Percentiles rank a stretch among this genome's conserved stretches.
These are phyloP conservation scores for Baudoinia panamericana DNA, from an alignment of 495 filamentous ascomycete genomes.

Conservation along the genomic window DNA sequence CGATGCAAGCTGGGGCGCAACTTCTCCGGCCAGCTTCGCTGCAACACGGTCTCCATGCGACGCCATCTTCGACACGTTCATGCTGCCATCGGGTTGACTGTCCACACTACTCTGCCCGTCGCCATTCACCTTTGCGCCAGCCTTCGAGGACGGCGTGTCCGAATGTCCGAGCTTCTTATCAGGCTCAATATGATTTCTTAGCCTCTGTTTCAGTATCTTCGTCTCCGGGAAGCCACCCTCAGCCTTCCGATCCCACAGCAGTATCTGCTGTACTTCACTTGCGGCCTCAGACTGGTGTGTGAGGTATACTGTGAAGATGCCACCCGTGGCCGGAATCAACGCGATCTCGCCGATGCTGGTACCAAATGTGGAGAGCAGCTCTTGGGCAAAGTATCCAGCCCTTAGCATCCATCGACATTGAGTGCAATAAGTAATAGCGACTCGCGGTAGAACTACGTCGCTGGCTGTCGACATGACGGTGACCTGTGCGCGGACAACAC, in stretches of 20 bases:
- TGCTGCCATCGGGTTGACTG: neutral
- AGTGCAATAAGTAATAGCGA: slow-evolving; percentile 34
- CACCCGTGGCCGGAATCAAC: slow-evolving; percentile 75
- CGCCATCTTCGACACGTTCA: neutral
- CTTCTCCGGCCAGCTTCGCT: too few species aligned
- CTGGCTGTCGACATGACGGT: too few species aligned
- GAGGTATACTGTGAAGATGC: slow-evolving; percentile 57
- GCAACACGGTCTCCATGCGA: too few species aligned
- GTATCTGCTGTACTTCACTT: slow-evolving; percentile 29
- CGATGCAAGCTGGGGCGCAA: neutral
- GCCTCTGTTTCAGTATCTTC: slow-evolving; percentile 78
- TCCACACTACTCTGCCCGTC: neutral
- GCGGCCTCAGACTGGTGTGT: slow-evolving; percentile 11
- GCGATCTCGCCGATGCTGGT: slow-evolving; percentile 79
- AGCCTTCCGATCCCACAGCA: slow-evolving; percentile 79
- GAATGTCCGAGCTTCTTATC: slow-evolving; percentile 63
- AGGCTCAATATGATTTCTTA: slow-evolving; percentile 74
- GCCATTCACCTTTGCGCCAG: neutral
- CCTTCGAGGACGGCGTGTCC: slow-evolving; percentile 23
- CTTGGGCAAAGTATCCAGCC: slow-evolving; percentile 66
- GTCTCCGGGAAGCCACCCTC: slow-evolving; percentile 84
- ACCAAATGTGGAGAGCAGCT: slow-evolving; percentile 91
- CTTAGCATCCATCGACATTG: slow-evolving; percentile 61
- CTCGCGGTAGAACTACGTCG: slow-evolving; percentile 28
- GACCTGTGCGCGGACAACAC: too few species aligned